Conservation (phyloP, 2,329 filamentous ascomycete species). For the Biscogniauxia mediterranea region DNA sequence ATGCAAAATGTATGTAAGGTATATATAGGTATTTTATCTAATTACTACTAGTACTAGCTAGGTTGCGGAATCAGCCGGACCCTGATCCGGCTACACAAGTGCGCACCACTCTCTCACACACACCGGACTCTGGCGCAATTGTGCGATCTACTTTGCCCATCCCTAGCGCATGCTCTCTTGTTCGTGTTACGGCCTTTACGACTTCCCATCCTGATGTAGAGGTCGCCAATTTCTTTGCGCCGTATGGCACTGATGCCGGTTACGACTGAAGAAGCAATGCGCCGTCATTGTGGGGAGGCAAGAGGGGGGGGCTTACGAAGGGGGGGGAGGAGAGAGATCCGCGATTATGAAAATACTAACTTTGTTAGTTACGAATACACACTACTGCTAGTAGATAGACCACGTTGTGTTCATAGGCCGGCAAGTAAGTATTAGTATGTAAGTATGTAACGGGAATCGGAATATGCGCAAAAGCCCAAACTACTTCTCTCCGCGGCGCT, state of each 20-base stretch:
- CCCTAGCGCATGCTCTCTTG: conserved; percentile 4
- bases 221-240: conserved; percentile 9
- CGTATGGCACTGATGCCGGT: conserved; percentile 19
- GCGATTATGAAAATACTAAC: background rate
- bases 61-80: conserved; percentile 27
- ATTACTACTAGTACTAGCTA: background rate
- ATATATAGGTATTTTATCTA: conserved; percentile 1
- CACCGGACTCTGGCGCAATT: conserved; percentile 6
- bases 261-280: conserved; percentile 20
- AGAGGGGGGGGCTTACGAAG: conserved; percentile 5
- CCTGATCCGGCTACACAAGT: conserved; percentile 3
- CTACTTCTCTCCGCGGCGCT: background rate
- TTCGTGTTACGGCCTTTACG: conserved; percentile 10
- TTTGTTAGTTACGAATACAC: no score
- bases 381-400: background rate
- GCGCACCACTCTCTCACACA: conserved; percentile 1
- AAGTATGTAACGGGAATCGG: background rate
- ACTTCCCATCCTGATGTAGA: conserved; percentile 7
- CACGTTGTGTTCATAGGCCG: background rate
- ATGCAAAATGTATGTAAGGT: conserved; percentile 11
- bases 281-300: conserved; percentile 13
- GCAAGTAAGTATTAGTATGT: no score
- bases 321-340: conserved; percentile 1
- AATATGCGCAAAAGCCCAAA: background rate
- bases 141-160: background rate